Conservation (phyloP, 129 eudicot genomes). For the Centella asiatica region DNA sequence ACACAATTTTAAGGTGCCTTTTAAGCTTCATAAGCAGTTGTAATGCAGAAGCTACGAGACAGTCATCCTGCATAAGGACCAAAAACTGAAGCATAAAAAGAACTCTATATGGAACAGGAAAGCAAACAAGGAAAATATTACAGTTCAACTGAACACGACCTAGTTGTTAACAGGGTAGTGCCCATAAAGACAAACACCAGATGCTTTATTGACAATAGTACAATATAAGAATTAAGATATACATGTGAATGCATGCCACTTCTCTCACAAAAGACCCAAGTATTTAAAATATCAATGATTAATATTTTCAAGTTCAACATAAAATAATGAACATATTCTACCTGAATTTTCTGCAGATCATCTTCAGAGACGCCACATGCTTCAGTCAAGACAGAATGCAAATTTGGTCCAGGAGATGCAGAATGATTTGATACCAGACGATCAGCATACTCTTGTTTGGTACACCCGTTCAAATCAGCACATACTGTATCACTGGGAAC, state of each 20-base stretch:
- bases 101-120: background rate
- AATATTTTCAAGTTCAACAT: background rate
- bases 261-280: background rate
- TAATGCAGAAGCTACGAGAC: slow-evolving; percentile 70
- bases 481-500: slow-evolving; percentile 18
- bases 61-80: slow-evolving; percentile 58
- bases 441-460: slow-evolving; percentile 25
- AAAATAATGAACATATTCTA: slow-evolving; percentile 10
- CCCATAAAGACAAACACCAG: no score
- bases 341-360: slow-evolving; percentile 72
- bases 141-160: no score
- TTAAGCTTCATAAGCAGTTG: slow-evolving; percentile 88
- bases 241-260: background rate
- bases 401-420: slow-evolving; percentile 23
- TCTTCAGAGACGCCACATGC: slow-evolving; percentile 31
- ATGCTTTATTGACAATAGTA: no score
- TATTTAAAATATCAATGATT: background rate
- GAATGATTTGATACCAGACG: slow-evolving; percentile 18
- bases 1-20: slow-evolving; percentile 84
- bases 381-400: slow-evolving; percentile 20
- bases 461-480: slow-evolving; percentile 25
- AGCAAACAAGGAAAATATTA: background rate
- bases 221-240: background rate
- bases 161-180: no score
- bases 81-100: background rate